A percentile compares a stretch with the other conserved stretches of the same genome.
These are phyloP conservation scores for Tetracladium marchalianum DNA, from an alignment of 495 filamentous ascomycete genomes.

Conservation along the genomic window DNA sequence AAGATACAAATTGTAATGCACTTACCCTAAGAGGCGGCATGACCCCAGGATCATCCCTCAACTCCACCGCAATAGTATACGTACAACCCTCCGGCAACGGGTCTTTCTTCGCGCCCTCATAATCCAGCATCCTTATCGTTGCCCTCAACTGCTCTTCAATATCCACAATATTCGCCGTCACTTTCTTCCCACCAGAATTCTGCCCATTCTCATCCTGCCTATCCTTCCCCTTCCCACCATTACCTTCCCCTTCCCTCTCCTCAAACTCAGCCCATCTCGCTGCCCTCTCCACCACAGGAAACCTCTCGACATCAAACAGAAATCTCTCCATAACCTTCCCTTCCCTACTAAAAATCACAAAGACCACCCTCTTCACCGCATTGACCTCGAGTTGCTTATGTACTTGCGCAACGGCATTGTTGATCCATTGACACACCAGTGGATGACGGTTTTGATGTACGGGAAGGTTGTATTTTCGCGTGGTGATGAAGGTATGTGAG, in stretches of 20 bases:
- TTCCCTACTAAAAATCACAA: conserved; percentile 58
- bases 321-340: conserved; percentile 62
- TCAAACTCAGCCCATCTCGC: conserved; percentile 26
- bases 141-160: conserved; percentile 66
- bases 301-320: conserved; percentile 70
- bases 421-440: conserved; percentile 83
- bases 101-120: conserved; percentile 16
- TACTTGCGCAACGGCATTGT: conserved; percentile 69
- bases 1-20: not conserved
- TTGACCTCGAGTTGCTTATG: conserved; percentile 61
- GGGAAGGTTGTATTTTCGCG: conserved; percentile 78
- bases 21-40: conserved; percentile 61
- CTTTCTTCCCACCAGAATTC: conserved; percentile 6
- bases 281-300: conserved; percentile 51
- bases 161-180: conserved; percentile 29
- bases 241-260: not conserved
- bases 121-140: conserved; percentile 21
- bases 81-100: conserved; percentile 67
- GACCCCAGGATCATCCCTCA: conserved; percentile 50
- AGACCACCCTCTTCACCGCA: conserved; percentile 52
- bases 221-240: not conserved
- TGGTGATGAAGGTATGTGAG: conserved; percentile 63
- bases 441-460: conserved; percentile 87
- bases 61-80: conserved; percentile 80
- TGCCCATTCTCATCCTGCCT: conserved; percentile 27